A percentile compares a stretch with the other conserved stretches of the same genome.
Evolutionary conservation across 441 rosid genomes (phyloP).

Genomic region (Erysimum cheiri): DNA sequence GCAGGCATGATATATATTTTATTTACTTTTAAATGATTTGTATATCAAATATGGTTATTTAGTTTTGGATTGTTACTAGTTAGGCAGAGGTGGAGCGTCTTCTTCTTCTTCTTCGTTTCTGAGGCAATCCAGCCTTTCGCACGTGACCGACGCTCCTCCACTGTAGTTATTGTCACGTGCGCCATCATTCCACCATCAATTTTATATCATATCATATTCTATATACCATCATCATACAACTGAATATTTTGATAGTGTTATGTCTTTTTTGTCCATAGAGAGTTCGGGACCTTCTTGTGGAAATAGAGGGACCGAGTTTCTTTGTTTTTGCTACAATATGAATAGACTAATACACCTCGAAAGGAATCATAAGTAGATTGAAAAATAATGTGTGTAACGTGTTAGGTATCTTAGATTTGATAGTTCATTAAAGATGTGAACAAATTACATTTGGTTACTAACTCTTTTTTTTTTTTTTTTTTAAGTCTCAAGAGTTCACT

Average conservation of each 20-base stretch:
- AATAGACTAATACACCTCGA: conserved; percentile 40
- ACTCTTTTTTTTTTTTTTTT: neutral
- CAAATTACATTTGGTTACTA: conserved; percentile 32
- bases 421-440: conserved; percentile 18
- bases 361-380: conserved; percentile 32
- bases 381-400: conserved; percentile 34
- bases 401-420: conserved; percentile 41
- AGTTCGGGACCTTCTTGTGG: conserved; percentile 35
- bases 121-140: conserved; percentile 67
- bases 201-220: conserved; percentile 38
- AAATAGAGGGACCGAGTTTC: conserved; percentile 41
- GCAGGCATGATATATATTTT: neutral
- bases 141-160: conserved; percentile 82
- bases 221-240: neutral
- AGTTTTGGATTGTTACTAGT: conserved; percentile 28
- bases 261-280: conserved; percentile 25
- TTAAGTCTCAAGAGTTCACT: neutral
- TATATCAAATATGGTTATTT: too few species aligned
- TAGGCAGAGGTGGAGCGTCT: conserved; percentile 70
- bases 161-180: conserved; percentile 66
- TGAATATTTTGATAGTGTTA: conserved; percentile 19
- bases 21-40: too few species aligned
- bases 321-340: conserved; percentile 26
- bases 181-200: conserved; percentile 55
- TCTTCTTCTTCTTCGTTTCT: conserved; percentile 35